Evolutionary conservation across 169 alveolate genomes (phyloP), one percentile per base, ranked within the genome.

Genomic region (Blepharisma undulans): DNA sequence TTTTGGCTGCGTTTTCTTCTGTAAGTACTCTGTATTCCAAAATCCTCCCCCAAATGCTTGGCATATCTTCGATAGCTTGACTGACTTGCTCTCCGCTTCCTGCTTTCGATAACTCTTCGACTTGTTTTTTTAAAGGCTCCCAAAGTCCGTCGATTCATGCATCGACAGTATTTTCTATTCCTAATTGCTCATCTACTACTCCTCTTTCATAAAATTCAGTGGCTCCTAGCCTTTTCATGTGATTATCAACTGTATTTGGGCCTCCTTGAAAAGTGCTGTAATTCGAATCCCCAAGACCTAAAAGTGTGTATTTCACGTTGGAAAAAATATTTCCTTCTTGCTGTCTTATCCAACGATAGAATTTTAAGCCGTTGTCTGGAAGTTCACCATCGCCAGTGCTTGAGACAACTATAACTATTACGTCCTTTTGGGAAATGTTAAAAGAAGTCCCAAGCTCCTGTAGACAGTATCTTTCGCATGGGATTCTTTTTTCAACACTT

Each of bases 351-450:
- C 85, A 90, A 18, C 89, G 60, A 29, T 72, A 66, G 71, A 93
- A 87, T 21, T 22, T 72, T 30, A 34, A 72, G 25, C 95, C 95
- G 74, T 90, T 93, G 72, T 91, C 94, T 2, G 95, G 95, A 29
- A 91, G 27, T 10, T 93, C 95, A 4, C 95, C 95, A 74, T 93
- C 87, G 0, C 95, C 95, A 7, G 95, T 93, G 25, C 93, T 84
- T 27, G 95, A 93, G 29, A 60, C 33, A 2, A 91, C 29, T 36
- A 93, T 29, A n/a, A 93, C 71, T 36, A 79, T 61, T 14, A 93
- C 79, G 14, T 89, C 93, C 29, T 36, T 34, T 59, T 29, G n/a
- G 21, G 30, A 10, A 5, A 93, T 25, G 72, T 76, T 87, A 60
- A 87, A 84, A n/a, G 34, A 2, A 4, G 84, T 29, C 33, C 87